phyloP scores from a whole-genome alignment of 2,329 filamentous ascomycete species.

The Immersiporthe knoxdaviesiana region DNA sequence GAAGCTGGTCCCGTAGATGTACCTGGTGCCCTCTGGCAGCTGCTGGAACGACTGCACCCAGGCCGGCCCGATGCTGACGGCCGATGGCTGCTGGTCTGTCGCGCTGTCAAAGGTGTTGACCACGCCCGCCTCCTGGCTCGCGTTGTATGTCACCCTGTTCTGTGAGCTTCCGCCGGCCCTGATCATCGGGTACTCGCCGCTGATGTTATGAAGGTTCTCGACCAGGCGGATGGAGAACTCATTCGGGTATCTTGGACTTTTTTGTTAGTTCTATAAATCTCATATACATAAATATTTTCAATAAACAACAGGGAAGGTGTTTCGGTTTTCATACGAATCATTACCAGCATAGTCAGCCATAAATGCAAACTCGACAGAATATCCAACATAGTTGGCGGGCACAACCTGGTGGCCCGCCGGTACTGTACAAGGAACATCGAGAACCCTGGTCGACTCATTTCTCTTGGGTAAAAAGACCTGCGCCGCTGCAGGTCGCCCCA shows the following conservation, averaged over 20 bases:
- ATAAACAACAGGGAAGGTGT: too few species aligned
- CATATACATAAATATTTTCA: too few species aligned
- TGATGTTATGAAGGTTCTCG: conserved; percentile 3
- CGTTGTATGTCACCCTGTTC: conserved; percentile 17
- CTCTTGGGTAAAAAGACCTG: background rate
- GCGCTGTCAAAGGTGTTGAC: conserved; percentile 17
- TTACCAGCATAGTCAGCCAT: conserved; percentile 23
- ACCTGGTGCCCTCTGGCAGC: conserved; percentile 12
- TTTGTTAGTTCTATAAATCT: too few species aligned
- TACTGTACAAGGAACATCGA: conserved; percentile 2
- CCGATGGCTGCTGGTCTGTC: conserved; percentile 18
- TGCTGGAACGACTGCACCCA: conserved; percentile 22
- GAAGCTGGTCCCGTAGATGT: conserved; percentile 21
- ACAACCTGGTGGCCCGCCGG: conserved; percentile 15
- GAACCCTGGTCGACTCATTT: background rate
- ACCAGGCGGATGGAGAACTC: conserved; percentile 17
- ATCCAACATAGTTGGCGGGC: conserved; percentile 15
- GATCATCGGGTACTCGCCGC: conserved; percentile 10
- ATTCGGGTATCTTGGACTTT: conserved; percentile 11
- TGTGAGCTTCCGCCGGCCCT: conserved; percentile 32
- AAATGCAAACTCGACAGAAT: conserved; percentile 21
- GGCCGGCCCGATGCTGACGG: conserved; percentile 20
- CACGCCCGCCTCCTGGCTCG: conserved; percentile 11
- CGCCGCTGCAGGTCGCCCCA: background rate
- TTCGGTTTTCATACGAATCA: background rate